Evolutionary conservation across 257 asterid species (phyloP).

Genomic region (Solanum clarkiae): DNA sequence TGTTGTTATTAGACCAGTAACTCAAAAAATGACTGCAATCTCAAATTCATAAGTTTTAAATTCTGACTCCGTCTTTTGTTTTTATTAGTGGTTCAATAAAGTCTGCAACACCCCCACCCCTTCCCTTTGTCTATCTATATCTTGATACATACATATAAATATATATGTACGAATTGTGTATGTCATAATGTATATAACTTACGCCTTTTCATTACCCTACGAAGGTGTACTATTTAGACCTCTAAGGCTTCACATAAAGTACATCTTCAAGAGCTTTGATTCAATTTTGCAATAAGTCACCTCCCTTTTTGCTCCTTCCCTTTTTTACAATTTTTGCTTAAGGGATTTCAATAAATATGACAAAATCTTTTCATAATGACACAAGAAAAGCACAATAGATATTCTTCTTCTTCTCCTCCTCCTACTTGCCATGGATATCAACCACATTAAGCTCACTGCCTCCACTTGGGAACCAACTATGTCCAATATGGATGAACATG

Average conservation of each 20-base stretch:
- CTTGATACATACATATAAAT: neutral
- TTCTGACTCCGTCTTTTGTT: neutral
- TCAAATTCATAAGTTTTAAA: neutral
- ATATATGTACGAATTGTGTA: neutral
- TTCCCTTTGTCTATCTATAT: neutral
- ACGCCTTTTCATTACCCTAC: neutral
- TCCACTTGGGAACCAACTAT: conserved; percentile 20
- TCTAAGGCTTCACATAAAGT: neutral
- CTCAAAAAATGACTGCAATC: neutral
- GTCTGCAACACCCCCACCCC: neutral
- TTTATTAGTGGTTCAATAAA: neutral
- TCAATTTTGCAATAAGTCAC: neutral
- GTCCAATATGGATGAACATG: conserved; percentile 15
- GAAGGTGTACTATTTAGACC: neutral
- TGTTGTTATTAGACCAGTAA: neutral
- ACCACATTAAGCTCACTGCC: conserved; percentile 20
- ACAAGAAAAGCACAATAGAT: neutral
- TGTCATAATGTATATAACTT: neutral
- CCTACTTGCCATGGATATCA: conserved; percentile 25
- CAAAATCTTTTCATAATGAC: neutral
- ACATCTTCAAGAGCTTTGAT: neutral
- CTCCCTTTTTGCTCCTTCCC: neutral
- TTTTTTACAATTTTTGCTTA: neutral
- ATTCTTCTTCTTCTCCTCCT: neutral
- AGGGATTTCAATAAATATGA: neutral